Conservation (phyloP, 1,139 yeast species). For the Meyerozyma elateridarum region DNA sequence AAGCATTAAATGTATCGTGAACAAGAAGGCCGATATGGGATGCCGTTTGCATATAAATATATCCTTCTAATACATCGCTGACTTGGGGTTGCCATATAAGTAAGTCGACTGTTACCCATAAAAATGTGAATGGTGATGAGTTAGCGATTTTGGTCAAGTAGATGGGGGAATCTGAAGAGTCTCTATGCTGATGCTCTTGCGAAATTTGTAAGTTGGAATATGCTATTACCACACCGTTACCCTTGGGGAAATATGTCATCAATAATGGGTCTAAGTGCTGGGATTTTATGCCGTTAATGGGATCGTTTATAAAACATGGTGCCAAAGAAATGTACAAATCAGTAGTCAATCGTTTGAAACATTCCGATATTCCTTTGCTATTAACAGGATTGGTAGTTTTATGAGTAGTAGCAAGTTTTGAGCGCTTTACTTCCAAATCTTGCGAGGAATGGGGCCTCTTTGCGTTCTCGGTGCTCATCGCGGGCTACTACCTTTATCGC, state of each 20-base stretch:
- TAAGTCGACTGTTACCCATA: constrained; percentile 84
- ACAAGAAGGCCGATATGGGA: constrained; percentile 88
- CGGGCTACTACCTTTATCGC: constrained; percentile 1
- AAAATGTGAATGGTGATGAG: constrained; percentile 82
- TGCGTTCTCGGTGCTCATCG: constrained; percentile 13
- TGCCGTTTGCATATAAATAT: constrained; percentile 87
- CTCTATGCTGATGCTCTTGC: constrained; percentile 31
- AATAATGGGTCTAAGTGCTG: constrained; percentile 89
- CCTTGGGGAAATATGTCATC: constrained; percentile 72
- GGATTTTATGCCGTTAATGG: constrained; percentile 70
- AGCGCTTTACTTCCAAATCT: too few relatives aligned
- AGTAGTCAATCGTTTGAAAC: constrained; percentile 63
- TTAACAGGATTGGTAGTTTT: constrained; percentile 33
- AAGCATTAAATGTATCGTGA: constrained; percentile 92
- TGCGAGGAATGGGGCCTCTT: constrained; percentile 19
- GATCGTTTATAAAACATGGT: constrained; percentile 65
- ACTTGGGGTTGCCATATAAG: constrained; percentile 84
- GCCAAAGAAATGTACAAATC: constrained; percentile 80
- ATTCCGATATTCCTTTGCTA: constrained; percentile 46
- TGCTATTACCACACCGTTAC: constrained; percentile 79
- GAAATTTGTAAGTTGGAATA: constrained; percentile 56
- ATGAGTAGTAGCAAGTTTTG: too few relatives aligned
- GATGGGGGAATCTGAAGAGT: constrained; percentile 19
- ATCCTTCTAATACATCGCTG: constrained; percentile 83
- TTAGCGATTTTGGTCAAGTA: constrained; percentile 62